Evolutionary conservation across 495 filamentous ascomycete genomes (phyloP).

Genomic region (Polyplosphaeria fusca): DNA sequence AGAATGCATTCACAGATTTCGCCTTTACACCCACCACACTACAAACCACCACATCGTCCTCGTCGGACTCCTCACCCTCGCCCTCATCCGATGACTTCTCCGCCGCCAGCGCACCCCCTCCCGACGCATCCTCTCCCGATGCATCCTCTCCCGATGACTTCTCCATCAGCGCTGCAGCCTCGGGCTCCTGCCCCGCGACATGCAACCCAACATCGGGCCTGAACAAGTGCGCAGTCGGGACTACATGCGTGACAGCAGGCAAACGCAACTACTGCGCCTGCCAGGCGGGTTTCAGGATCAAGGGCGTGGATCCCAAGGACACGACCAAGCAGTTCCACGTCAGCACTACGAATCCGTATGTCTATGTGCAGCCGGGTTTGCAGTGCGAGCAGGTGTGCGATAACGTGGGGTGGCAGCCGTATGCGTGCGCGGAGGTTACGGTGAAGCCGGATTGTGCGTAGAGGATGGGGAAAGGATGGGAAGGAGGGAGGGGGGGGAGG

Average conservation of each 20-base stretch:
- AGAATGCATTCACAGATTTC: background rate
- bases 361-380: background rate
- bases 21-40: background rate
- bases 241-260: constrained; percentile 6
- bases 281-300: constrained; percentile 5
- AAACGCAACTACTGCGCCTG: constrained; percentile 16
- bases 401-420: background rate
- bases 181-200: background rate
- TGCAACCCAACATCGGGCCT: constrained; percentile 3
- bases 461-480: too few species aligned
- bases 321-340: constrained; percentile 7
- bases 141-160: too few species aligned
- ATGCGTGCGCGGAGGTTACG: constrained; percentile 1
- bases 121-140: too few species aligned
- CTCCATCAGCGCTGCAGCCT: background rate
- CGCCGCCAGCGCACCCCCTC: too few species aligned
- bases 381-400: constrained; percentile 5
- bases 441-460: constrained; percentile 6
- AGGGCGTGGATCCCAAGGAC: constrained; percentile 7
- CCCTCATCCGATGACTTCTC: background rate
- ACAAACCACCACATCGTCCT: background rate
- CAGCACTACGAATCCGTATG: background rate
- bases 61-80: background rate
- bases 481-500: too few species aligned
- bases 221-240: constrained; percentile 14